Conservation (phyloP, 805 yeast genomes). For the Candida caryicola region DNA sequence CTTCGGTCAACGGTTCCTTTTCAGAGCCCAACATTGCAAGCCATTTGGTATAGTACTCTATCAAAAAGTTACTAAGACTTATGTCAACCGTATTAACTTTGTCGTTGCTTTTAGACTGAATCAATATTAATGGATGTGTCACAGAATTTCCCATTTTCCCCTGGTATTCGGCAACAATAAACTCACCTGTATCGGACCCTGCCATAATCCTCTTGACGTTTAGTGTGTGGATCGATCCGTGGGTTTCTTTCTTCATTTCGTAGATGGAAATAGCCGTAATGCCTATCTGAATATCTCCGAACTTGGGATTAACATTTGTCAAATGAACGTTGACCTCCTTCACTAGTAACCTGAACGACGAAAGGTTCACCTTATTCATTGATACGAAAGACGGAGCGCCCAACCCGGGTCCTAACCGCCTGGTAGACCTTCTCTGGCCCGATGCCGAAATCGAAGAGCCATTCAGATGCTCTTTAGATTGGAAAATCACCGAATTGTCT, state of each 20-base stretch:
- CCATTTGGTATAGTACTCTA: constrained; percentile 65
- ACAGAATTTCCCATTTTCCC: constrained; percentile 8
- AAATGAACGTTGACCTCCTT: constrained; percentile 18
- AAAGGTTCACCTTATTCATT: constrained; percentile 36
- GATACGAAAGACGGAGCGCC: constrained; percentile 14
- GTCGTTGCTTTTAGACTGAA: constrained; percentile 20
- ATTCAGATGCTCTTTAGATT: not conserved
- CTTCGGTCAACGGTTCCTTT: not conserved
- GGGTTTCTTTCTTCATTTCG: constrained; percentile 17
- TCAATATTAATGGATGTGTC: constrained; percentile 22
- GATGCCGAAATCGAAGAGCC: not conserved
- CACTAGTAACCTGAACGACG: constrained; percentile 33
- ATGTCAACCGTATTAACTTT: constrained; percentile 38
- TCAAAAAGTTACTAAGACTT: constrained; percentile 43
- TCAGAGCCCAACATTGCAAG: constrained; percentile 41
- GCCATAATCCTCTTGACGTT: constrained; percentile 13
- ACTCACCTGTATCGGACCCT: constrained; percentile 2
- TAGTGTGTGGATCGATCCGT: constrained; percentile 22
- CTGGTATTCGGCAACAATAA: constrained; percentile 21
- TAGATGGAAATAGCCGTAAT: constrained; percentile 17
- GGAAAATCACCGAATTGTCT: constrained; percentile 8
- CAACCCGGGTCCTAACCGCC: constrained; percentile 14
- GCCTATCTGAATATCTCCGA: constrained; percentile 24
- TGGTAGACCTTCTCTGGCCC: constrained; percentile 12
- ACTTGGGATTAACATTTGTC: constrained; percentile 15